Evolutionary conservation across 768 basidiomycete species (phyloP).

Genomic region (Tulasnella sp.): DNA sequence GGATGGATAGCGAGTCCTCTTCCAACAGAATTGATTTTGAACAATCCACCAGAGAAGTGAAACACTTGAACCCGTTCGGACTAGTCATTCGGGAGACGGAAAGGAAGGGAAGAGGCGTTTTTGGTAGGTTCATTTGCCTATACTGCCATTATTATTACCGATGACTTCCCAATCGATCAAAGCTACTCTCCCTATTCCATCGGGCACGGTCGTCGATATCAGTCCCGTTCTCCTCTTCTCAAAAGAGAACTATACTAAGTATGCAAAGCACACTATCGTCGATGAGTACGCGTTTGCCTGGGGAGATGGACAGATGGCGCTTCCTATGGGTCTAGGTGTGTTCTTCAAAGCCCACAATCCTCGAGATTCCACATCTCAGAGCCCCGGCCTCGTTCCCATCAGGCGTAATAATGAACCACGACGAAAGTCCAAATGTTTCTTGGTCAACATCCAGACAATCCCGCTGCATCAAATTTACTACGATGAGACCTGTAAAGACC

Average conservation of each 20-base stretch:
- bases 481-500: conserved; percentile 49
- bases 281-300: conserved; percentile 77
- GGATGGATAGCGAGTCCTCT: background rate
- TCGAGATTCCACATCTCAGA: background rate
- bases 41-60: background rate
- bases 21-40: background rate
- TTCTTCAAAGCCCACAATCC: background rate
- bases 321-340: conserved; percentile 73
- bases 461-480: conserved; percentile 62
- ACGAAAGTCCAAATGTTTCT: conserved; percentile 60
- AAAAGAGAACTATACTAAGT: conserved; percentile 62
- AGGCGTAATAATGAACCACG: conserved; percentile 85
- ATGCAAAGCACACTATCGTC: conserved; percentile 61
- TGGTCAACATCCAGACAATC: conserved; percentile 53
- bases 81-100: conserved; percentile 14
- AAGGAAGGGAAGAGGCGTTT: conserved; percentile 54
- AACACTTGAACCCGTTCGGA: conserved; percentile 28
- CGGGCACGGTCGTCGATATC: conserved; percentile 69
- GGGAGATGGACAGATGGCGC: conserved; percentile 68
- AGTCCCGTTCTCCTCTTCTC: conserved; percentile 79
- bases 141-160: background rate
- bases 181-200: conserved; percentile 56
- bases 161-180: background rate
- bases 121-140: conserved; percentile 45
- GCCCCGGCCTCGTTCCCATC: background rate